A percentile compares a stretch with the other conserved stretches of the same genome.
Conservation (phyloP, 2,329 filamentous ascomycete species). For the Fusarium veterinarium region DNA sequence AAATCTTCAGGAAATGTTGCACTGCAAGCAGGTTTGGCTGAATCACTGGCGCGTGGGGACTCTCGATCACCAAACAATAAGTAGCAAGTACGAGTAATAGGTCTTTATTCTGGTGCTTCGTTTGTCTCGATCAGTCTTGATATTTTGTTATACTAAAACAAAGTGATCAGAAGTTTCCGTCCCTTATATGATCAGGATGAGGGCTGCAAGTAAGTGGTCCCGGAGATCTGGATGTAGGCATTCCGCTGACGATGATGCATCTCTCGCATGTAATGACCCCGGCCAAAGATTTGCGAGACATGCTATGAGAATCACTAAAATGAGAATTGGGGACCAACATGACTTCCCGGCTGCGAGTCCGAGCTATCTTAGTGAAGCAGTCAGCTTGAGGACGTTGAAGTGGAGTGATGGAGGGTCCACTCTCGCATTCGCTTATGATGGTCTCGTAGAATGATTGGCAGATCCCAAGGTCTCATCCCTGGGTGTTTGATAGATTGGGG, state of each 20-base stretch:
- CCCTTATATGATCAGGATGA: background rate
- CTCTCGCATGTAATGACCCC: background rate
- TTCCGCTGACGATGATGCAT: background rate
- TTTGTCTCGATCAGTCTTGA: background rate
- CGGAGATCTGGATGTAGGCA: background rate
- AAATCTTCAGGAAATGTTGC: background rate
- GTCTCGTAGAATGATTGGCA: background rate
- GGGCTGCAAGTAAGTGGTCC: background rate
- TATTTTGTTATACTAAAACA: background rate
- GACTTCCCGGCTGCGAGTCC: background rate
- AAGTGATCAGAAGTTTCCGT: background rate
- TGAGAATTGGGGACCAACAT: constrained; percentile 3
- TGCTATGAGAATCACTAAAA: background rate
- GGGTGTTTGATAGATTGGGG: background rate
- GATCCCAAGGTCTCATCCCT: background rate
- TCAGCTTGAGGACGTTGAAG: constrained; percentile 7
- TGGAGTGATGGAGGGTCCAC: constrained; percentile 23
- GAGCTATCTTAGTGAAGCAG: background rate
- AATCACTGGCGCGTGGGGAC: background rate
- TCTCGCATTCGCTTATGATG: constrained; percentile 31
- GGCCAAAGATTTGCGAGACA: background rate
- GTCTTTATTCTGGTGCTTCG: background rate
- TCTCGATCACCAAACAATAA: background rate
- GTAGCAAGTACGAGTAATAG: background rate
- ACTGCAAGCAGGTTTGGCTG: background rate